Percentiles rank a stretch among this genome's conserved stretches.
Evolutionary conservation across 2,329 filamentous ascomycete genomes (phyloP).

Genomic region (Hyphodiscus sp.): DNA sequence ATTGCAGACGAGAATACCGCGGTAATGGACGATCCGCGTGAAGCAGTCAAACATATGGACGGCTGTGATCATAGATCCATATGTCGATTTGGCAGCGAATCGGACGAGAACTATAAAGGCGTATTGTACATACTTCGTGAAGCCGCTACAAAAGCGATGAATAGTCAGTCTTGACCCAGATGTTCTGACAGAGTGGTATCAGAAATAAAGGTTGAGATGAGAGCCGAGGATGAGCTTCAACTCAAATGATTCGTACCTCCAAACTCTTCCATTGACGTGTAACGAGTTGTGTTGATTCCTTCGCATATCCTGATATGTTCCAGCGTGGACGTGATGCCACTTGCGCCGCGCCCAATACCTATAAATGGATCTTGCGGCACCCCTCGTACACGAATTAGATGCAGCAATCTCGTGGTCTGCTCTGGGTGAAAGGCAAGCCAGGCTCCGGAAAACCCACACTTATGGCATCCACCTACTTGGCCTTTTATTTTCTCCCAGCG

Average conservation of each 20-base stretch:
- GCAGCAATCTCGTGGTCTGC: constrained; percentile 14
- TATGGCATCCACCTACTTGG: constrained; percentile 21
- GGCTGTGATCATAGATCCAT: constrained; percentile 13
- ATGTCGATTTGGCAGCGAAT: constrained; percentile 7
- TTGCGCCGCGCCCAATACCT: not conserved
- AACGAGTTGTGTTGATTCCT: not conserved
- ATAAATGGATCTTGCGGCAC: not conserved
- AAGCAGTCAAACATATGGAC: constrained; percentile 7
- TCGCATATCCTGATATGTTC: not conserved
- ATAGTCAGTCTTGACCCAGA: not conserved
- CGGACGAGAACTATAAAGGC: not conserved
- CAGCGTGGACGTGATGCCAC: not conserved
- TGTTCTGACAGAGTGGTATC: not conserved
- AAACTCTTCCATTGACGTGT: not conserved
- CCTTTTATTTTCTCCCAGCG: not conserved
- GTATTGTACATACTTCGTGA: not conserved
- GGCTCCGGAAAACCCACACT: constrained; percentile 36
- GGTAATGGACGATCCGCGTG: constrained; percentile 4
- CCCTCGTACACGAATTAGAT: constrained; percentile 23
- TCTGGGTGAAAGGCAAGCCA: constrained; percentile 36
- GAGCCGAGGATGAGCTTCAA: not conserved
- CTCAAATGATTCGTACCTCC: not conserved
- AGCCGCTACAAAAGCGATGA: not conserved
- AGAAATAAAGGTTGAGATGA: not conserved
- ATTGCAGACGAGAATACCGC: constrained; percentile 6